Evolutionary conservation across 2,329 filamentous ascomycete species (phyloP).

Genomic region (Alternaria metachromatica): DNA sequence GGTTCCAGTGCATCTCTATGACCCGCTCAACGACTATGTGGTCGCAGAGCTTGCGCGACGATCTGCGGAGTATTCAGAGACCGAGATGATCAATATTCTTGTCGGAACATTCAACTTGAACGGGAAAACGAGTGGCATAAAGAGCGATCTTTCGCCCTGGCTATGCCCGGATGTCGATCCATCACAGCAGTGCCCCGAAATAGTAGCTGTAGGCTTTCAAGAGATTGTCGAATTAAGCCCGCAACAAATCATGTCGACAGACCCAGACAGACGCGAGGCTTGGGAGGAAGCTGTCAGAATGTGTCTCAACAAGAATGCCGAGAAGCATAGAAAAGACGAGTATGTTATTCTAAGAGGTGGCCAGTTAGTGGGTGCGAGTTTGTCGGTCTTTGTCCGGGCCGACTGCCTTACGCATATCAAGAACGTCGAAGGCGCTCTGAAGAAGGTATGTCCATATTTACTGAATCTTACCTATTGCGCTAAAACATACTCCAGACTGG

Average conservation of each 20-base stretch:
- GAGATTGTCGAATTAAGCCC: constrained; percentile 98
- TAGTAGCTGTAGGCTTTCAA: constrained; percentile 92
- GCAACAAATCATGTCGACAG: constrained; percentile 98
- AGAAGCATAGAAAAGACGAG: constrained; percentile 69
- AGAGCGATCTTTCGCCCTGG: constrained; percentile 84
- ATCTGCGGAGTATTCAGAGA: constrained; percentile 75
- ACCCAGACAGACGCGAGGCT: constrained; percentile 80
- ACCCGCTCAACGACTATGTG: constrained; percentile 93
- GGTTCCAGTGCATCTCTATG: constrained; percentile 81
- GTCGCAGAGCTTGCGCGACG: constrained; percentile 73
- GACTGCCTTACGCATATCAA: constrained; percentile 83
- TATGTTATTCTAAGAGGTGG: constrained; percentile 92
- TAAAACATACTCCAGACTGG: constrained; percentile 64
- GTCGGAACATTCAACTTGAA: constrained; percentile 96
- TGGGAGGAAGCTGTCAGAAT: constrained; percentile 86
- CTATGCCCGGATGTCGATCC: constrained; percentile 71
- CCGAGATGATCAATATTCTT: constrained; percentile 77
- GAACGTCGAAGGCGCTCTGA: constrained; percentile 94
- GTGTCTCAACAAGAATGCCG: constrained; percentile 76
- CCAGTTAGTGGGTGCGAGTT: constrained; percentile 90
- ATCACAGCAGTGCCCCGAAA: constrained; percentile 73
- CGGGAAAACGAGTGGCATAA: constrained; percentile 78
- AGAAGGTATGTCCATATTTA: constrained; percentile 65
- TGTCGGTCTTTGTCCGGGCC: constrained; percentile 88
- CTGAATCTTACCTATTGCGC: neutral